Evolutionary conservation across 192 early-diverging fungal genomes (phyloP), one percentile per base, ranked within the genome.

Genomic region (Mortierella alpina): DNA sequence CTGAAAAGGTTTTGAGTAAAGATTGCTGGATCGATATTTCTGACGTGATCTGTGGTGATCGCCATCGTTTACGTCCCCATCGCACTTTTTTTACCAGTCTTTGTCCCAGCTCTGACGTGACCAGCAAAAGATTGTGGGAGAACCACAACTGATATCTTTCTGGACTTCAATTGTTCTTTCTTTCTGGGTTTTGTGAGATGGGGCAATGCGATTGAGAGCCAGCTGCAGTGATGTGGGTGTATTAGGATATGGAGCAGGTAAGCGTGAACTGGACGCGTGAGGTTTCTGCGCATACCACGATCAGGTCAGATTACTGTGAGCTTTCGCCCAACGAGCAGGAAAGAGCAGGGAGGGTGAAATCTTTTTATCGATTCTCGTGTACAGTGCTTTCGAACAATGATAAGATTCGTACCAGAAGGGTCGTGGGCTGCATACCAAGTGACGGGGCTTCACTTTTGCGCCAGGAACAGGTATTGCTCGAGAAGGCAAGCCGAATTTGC

Each of bases 1-100:
- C 17, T 17, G 14, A 63, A 65, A 39, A 23, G 51, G 47, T 5
- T 4, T 23, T 22, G 22, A 17, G 59, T 7, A 45, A 4, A 18
- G 14, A 18, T 20, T 66, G 31, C 41, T 66, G 11, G 13, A 41
- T 41, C 40, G 44, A 52, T 54, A 53, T 7, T 14, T 68, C 73
- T 79, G 76, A 68, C 76, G 76, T 79, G 76, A 79, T 72, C 61
- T 45, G 51, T 78, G 68, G 75, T 61, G 68, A 70, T 77, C 62
- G 45, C 31, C 31, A 22, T 18, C 52, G 52, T 20, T 17, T 23
- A 56, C 10, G 10, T 39, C 17, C 58, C 40, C 39, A 53, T 61
- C 23, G 13, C 23, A 51, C 57, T 59, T 23, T 51, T 55, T 48
- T 52, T 52, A 53, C 47, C 55, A 51, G 47, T 56, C 39, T 72